These are phyloP conservation scores for Atalantia buxifolia DNA, from an alignment of 345 rosid species.

Conservation along the genomic window DNA sequence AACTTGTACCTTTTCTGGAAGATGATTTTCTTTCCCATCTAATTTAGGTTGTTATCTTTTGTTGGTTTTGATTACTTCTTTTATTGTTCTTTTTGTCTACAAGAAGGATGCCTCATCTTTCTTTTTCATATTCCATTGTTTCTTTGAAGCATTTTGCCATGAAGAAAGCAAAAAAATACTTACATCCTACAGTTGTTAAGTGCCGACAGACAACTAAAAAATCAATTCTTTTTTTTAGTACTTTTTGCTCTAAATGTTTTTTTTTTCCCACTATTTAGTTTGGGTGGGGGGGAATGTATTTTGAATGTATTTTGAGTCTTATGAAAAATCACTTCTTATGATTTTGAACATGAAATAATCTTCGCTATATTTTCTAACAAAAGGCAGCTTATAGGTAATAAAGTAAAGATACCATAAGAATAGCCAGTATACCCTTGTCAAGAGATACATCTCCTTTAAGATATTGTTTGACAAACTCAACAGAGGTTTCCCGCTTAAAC, in stretches of 20 bases:
- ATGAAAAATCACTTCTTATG: not conserved
- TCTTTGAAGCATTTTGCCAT: not conserved
- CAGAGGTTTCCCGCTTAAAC: slow-evolving; percentile 90
- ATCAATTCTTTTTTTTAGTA: not conserved
- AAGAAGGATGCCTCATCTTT: not conserved
- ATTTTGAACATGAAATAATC: not conserved
- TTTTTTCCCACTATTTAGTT: not conserved
- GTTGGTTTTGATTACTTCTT: not conserved
- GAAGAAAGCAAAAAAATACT: not conserved
- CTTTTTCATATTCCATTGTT: not conserved
- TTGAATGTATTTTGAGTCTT: too few relatives aligned
- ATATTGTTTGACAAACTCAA: slow-evolving; percentile 67
- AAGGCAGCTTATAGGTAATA: not conserved
- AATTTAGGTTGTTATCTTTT: not conserved
- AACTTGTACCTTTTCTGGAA: not conserved
- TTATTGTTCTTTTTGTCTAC: not conserved
- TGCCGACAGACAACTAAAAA: not conserved
- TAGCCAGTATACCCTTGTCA: slow-evolving; percentile 74
- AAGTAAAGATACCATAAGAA: slow-evolving; percentile 2
- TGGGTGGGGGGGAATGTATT: too few relatives aligned
- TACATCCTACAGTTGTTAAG: not conserved
- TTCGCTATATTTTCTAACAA: not conserved
- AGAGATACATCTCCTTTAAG: slow-evolving; percentile 82
- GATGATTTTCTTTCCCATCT: not conserved
- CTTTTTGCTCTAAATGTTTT: not conserved